Percentiles rank a stretch among this genome's conserved stretches.
phyloP scores from a whole-genome alignment of 2,329 filamentous ascomycete species.

The Beauveria sp. region DNA sequence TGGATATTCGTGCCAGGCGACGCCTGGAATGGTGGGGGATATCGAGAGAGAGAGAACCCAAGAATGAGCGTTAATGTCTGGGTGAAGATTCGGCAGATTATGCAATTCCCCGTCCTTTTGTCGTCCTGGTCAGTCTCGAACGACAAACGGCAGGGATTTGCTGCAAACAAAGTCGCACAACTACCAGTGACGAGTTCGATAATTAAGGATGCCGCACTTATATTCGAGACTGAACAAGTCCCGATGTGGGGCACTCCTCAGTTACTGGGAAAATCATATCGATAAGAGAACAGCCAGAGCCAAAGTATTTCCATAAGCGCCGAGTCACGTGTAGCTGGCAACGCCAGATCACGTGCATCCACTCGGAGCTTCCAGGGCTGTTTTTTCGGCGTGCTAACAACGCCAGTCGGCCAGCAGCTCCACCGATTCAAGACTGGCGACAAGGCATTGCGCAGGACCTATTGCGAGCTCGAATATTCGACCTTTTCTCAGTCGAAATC shows the following conservation, averaged over 20 bases:
- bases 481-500: constrained; percentile 3
- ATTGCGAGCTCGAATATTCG: neutral
- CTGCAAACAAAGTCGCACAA: neutral
- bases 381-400: constrained; percentile 8
- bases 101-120: neutral
- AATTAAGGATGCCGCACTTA: neutral
- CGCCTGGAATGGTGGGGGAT: neutral
- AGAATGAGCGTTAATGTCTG: neutral
- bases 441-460: constrained; percentile 10
- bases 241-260: neutral
- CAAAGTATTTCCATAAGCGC: neutral
- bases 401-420: constrained; percentile 7
- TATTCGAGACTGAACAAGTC: neutral
- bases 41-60: neutral
- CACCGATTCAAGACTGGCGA: constrained; percentile 10
- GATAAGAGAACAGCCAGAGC: neutral
- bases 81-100: neutral
- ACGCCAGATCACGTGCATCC: constrained; percentile 2
- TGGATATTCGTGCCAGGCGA: neutral
- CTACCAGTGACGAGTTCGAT: neutral
- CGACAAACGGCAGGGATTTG: neutral
- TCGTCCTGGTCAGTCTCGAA: neutral
- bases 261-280: neutral
- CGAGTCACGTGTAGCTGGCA: constrained; percentile 2
- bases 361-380: neutral